Evolutionary conservation across 148 eudicot species (phyloP).

Genomic region (Mesembryanthemum crystallinum): DNA sequence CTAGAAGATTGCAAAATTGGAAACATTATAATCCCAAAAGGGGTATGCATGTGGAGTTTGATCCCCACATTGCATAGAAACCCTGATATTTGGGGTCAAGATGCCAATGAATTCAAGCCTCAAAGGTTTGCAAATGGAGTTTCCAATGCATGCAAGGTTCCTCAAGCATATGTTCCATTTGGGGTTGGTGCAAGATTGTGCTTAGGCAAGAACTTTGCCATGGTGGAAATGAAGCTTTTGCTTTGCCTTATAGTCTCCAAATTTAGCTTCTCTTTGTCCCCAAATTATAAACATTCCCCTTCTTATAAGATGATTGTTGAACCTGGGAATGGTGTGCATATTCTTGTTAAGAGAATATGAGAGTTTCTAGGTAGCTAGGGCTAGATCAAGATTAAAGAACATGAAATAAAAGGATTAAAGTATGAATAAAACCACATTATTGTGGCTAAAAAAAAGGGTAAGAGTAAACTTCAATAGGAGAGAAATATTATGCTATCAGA

Average conservation of each 20-base stretch:
- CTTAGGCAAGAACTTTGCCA: constrained; percentile 71
- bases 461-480: no score
- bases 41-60: constrained; percentile 76
- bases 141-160: constrained; percentile 59
- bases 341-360: constrained; percentile 48
- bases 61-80: constrained; percentile 84
- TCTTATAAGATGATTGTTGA: constrained; percentile 79
- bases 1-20: constrained; percentile 64
- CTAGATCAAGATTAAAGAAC: no score
- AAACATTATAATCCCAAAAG: constrained; percentile 58
- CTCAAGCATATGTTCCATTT: constrained; percentile 75
- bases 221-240: constrained; percentile 64
- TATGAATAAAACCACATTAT: no score
- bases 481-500: no score
- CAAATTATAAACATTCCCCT: constrained; percentile 64
- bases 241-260: constrained; percentile 46
- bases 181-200: constrained; percentile 75
- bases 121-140: constrained; percentile 70
- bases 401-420: no score
- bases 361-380: no score
- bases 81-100: constrained; percentile 61
- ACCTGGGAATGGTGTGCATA: constrained; percentile 62
- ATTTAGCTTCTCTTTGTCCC: constrained; percentile 63
- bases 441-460: no score
- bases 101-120: constrained; percentile 67